phyloP scores from a whole-genome alignment of 2,329 filamentous ascomycete genomes.

The Aureobasidium musti region DNA sequence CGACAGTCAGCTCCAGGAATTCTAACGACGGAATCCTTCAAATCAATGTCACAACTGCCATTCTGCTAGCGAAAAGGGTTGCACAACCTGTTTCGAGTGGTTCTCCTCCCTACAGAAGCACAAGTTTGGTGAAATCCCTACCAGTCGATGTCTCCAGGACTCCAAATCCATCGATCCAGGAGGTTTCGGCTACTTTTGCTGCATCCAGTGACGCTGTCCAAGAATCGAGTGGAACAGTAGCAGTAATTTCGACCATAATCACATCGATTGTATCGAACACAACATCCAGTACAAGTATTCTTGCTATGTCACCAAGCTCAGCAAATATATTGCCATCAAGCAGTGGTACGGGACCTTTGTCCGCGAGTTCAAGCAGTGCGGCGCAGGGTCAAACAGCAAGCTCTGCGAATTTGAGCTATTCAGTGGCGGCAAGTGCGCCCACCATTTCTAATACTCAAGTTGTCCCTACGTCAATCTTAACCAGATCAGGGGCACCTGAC shows the following conservation, averaged over 20 bases:
- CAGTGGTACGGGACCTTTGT: background rate
- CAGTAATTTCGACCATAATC: background rate
- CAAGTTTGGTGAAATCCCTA: background rate
- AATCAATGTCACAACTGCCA: constrained; percentile 7
- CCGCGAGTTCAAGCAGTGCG: background rate
- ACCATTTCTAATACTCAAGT: background rate
- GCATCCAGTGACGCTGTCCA: no score
- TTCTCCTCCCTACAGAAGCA: background rate
- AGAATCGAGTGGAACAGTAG: background rate
- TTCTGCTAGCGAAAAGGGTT: background rate
- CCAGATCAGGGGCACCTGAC: background rate
- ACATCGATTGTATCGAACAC: background rate
- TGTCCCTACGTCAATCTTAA: background rate
- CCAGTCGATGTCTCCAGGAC: background rate
- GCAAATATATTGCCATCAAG: background rate
- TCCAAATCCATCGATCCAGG: background rate
- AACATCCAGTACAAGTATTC: background rate
- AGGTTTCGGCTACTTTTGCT: background rate
- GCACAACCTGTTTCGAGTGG: constrained; percentile 7
- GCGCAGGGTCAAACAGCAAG: background rate
- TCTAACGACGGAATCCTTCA: background rate
- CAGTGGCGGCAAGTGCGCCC: background rate
- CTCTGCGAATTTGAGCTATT: background rate
- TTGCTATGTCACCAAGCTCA: background rate
- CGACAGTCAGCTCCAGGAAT: constrained; percentile 6